Base-by-base conservation (phyloP, 176 grass and related monocot genomes). In the Metroxylon sagu region DNA sequence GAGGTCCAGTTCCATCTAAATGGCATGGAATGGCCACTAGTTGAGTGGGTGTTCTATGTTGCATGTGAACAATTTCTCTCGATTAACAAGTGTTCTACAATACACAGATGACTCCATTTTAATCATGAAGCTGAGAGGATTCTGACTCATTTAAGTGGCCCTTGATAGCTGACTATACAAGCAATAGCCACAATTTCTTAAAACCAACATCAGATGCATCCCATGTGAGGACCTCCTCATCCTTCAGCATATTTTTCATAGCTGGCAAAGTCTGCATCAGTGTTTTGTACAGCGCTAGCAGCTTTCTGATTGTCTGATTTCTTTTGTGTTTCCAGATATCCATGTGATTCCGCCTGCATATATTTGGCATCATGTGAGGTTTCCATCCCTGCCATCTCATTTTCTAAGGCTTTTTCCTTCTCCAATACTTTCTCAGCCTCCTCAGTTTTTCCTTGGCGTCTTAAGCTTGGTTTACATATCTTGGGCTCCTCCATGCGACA, bases 371-470 rank as follows among this genome's bases (percentile, higher is more conserved):
- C 63, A n/a, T 18, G 63, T 52, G 15, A 50, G 27, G 18, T 77
- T 76, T 90, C 86, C 21, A 91, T 74, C 66, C 85, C 83, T 18
- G 81, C 61, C 53, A 97, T 63, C 57, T 97, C 74, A 60, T 85
- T 68, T 76, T 97, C 92, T 72, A 97, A 79, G 35, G 73, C 61
- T 69, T 85, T 91, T 3, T 87, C 81, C 54, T 91, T 91, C 65
- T 97, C 87, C 5, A 97, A 61, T 68, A 90, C 87, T 69, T 80
- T 81, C 59, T 91, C 87, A 29, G 92, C 83, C 77, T 88, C 83
- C 35, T 56, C 69, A 66, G 67, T 71, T 56, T 77, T 91, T 58
- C 92, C 87, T 78, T 85, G 68, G 16, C 83, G 71, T 82, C 83
- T 90, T 55, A 88, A 80, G 17, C 21, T 23, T 23, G 21, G 21